Evolutionary conservation across 768 basidiomycete species (phyloP).

Genomic region (Mycena leptocephala): DNA sequence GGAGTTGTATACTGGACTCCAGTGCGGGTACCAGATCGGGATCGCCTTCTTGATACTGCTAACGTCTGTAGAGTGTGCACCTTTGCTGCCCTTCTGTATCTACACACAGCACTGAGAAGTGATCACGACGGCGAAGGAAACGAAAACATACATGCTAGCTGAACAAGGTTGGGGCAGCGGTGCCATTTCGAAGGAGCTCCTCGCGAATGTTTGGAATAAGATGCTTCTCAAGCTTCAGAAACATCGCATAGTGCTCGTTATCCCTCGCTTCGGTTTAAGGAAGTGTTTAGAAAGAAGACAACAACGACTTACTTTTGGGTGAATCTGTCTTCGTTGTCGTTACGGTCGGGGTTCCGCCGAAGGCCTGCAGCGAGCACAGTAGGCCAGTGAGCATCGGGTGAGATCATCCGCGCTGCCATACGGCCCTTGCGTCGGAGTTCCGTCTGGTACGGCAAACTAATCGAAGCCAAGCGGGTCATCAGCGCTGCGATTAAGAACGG

Average conservation of each 20-base stretch:
- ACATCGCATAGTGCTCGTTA: not conserved
- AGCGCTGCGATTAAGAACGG: not conserved
- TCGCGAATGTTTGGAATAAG: not conserved
- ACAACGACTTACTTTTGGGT: not conserved
- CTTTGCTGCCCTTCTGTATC: not conserved
- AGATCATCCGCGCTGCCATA: not conserved
- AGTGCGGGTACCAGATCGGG: not conserved
- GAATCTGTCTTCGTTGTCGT: not conserved
- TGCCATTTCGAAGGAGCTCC: not conserved
- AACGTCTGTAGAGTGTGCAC: not conserved
- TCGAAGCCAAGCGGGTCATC: not conserved
- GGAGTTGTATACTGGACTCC: not conserved
- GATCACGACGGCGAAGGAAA: not conserved
- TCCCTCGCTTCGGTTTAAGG: not conserved
- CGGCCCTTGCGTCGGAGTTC: not conserved
- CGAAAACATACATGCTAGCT: not conserved
- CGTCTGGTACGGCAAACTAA: not conserved
- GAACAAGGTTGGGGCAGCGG: not conserved
- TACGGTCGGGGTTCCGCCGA: not conserved
- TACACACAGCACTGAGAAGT: not conserved
- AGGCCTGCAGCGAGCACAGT: not conserved
- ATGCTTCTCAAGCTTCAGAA: too few species aligned
- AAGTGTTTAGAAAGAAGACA: not conserved
- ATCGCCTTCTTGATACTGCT: not conserved
- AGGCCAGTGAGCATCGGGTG: not conserved